These are phyloP conservation scores for Cryphonectria carpinicola DNA, from an alignment of 2,329 filamentous ascomycete genomes.

Conservation along the genomic window DNA sequence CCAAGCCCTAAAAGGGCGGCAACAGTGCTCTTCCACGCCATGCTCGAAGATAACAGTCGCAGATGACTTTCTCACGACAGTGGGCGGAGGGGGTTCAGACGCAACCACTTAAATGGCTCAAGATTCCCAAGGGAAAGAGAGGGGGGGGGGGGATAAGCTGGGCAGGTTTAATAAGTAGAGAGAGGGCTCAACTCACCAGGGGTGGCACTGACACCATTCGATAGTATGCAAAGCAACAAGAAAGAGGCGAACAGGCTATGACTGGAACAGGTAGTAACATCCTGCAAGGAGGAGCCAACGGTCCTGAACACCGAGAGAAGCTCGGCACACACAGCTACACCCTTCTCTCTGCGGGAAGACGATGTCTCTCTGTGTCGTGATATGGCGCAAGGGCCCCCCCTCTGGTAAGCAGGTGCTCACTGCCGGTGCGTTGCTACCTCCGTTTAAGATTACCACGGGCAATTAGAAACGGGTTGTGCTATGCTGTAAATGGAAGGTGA, in stretches of 20 bases:
- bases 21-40: conserved; percentile 17
- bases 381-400: neutral
- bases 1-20: conserved; percentile 16
- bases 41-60: neutral
- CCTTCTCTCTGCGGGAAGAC: neutral
- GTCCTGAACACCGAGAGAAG: neutral
- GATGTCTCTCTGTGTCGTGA: neutral
- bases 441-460: neutral
- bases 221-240: neutral
- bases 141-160: neutral
- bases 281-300: conserved; percentile 1
- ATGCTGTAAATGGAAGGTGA: conserved; percentile 6
- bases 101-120: neutral
- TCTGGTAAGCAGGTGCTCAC: neutral
- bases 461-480: neutral
- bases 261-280: neutral
- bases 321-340: neutral
- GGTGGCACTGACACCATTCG: neutral
- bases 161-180: neutral
- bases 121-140: neutral
- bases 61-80: neutral
- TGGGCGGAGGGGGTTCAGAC: neutral
- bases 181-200: neutral
- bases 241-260: neutral
- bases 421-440: neutral